Evolutionary conservation across 306 rosid species (phyloP).

Genomic region (Vigna angularis): DNA sequence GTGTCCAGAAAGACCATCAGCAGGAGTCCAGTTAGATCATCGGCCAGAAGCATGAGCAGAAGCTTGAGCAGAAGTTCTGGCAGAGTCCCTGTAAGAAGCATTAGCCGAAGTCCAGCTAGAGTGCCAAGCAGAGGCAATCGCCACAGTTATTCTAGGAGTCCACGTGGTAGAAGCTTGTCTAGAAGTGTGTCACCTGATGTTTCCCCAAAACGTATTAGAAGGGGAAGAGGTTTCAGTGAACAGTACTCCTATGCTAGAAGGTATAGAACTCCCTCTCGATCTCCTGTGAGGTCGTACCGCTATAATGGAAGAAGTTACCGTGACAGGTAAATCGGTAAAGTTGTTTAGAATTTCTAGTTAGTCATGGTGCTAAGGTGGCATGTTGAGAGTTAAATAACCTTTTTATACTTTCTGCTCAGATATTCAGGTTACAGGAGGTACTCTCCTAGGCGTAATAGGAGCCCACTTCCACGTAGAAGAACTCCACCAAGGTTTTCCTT

Average conservation of each 20-base stretch:
- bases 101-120: slow-evolving; percentile 78
- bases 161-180: slow-evolving; percentile 78
- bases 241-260: slow-evolving; percentile 93
- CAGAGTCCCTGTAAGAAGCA: slow-evolving; percentile 67
- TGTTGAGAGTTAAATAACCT: slow-evolving; percentile 5
- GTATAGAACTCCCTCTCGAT: slow-evolving; percentile 87
- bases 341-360: background rate
- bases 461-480: slow-evolving; percentile 90
- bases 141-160: slow-evolving; percentile 88
- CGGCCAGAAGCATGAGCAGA: slow-evolving; percentile 48
- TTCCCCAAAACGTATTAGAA: slow-evolving; percentile 90
- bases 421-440: slow-evolving; percentile 81
- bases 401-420: slow-evolving; percentile 50
- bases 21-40: slow-evolving; percentile 78
- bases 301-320: slow-evolving; percentile 73
- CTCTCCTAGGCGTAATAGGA: slow-evolving; percentile 91
- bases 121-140: slow-evolving; percentile 62
- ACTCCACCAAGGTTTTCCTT: slow-evolving; percentile 77
- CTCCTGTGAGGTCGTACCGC: slow-evolving; percentile 91
- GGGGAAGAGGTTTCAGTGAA: slow-evolving; percentile 98
- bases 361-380: background rate
- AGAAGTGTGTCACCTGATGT: slow-evolving; percentile 86
- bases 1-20: slow-evolving; percentile 64
- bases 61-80: slow-evolving; percentile 68
- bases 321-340: slow-evolving; percentile 65